A percentile compares a stretch with the other conserved stretches of the same genome.
Evolutionary conservation across 2,329 filamentous ascomycete species (phyloP).

Genomic region (Chaetomium sp.): DNA sequence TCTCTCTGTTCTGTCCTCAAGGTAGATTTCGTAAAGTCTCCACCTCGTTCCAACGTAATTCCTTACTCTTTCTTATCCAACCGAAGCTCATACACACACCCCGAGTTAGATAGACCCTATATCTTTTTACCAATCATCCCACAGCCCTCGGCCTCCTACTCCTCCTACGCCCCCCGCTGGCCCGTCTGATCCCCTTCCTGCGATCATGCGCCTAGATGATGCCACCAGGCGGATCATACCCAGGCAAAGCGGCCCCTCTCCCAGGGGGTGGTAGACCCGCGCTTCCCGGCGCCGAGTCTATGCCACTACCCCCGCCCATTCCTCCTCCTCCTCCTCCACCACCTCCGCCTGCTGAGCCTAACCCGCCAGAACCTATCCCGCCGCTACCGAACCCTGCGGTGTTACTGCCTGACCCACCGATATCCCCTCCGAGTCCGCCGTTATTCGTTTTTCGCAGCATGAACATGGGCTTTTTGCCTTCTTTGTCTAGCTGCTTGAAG

Average conservation of each 20-base stretch:
- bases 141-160: neutral
- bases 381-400: too few relatives aligned
- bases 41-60: too few relatives aligned
- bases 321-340: neutral
- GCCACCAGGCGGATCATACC: constrained; percentile 53
- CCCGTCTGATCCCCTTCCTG: neutral
- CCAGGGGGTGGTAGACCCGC: too few relatives aligned
- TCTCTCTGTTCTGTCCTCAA: too few relatives aligned
- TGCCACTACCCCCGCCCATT: constrained; percentile 31
- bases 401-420: too few relatives aligned
- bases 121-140: too few relatives aligned
- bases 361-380: too few relatives aligned
- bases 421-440: constrained; percentile 17
- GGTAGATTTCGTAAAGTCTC: too few relatives aligned
- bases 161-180: neutral
- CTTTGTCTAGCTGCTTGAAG: constrained; percentile 95
- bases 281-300: constrained; percentile 25
- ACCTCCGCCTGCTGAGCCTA: neutral
- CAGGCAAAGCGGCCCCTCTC: constrained; percentile 10
- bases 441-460: constrained; percentile 73
- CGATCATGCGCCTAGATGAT: constrained; percentile 41
- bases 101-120: too few relatives aligned
- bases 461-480: constrained; percentile 98
- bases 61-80: too few relatives aligned
- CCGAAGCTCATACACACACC: too few relatives aligned